Evolutionary conservation across 176 grass and related monocot genomes (phyloP), one percentile per base, ranked within the genome.

Genomic region (Panicum miliaceum): DNA sequence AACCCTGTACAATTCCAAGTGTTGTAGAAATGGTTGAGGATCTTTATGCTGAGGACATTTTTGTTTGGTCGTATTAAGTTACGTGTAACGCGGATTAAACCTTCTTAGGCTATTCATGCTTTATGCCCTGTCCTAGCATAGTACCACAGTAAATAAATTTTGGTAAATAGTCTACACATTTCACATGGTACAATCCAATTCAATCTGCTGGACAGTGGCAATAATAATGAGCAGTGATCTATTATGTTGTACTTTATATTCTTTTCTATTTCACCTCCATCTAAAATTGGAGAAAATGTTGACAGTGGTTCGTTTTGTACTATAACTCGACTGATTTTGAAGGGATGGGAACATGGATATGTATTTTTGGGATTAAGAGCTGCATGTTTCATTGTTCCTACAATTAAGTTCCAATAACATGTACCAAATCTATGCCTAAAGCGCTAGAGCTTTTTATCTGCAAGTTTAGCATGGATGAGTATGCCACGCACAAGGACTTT

Each of bases 111-210:
- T 86, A 78, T 67, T 77, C 18, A 62, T 64, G 51, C 27, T 37
- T 22, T 63, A 45, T 72, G 64, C 16, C 47, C 20, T 66, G 59
- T 85, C 32, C 69, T 80, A 67, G 87, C 40, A 36, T 15, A 75
- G 57, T 81, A 85, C 16, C 48, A 52, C n/a, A 75, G 38, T 68
- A 77, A 70, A 50, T 80, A 59, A 41, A 48, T 78, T 83, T 79
- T 25, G 68, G 58, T 37, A 90, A 82, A 82, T 82, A 32, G 12
- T 58, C 58, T 66, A 56, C 73, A 71, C 63, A 64, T 51, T 69
- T 65, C 70, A 81, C 22, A 64, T 82, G 73, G 46, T 90, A 86
- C 65, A 90, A 77, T 41, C 71, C 57, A 80, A 58, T 59, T 47
- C 51, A 82, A 42, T 86, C 67, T 83, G 25, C 57, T 40, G 36